phyloP scores from a whole-genome alignment of 148 eudicot genomes.

The Heliosperma pusillum region DNA sequence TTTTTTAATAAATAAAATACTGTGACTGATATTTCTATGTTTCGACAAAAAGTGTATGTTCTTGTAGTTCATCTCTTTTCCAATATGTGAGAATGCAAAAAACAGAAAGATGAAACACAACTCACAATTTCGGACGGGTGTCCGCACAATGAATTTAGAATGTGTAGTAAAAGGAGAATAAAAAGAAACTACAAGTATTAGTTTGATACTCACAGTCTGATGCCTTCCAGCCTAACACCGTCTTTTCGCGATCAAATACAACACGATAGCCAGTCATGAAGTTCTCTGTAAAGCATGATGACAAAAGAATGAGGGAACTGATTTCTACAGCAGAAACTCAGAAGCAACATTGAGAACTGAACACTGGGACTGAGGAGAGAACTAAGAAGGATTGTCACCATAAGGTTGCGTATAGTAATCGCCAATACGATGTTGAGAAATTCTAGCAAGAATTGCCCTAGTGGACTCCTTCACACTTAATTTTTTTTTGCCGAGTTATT shows the following conservation, averaged over 20 bases:
- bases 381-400: neutral
- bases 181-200: too few relatives aligned
- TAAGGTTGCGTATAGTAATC: neutral
- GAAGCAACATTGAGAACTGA: neutral
- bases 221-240: conserved; percentile 74
- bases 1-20: too few relatives aligned
- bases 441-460: neutral
- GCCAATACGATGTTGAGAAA: neutral
- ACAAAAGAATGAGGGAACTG: neutral
- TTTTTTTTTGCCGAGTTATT: too few relatives aligned
- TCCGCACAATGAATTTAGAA: neutral
- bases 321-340: neutral
- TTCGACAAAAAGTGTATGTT: neutral
- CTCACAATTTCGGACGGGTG: neutral
- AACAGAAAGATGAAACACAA: too few relatives aligned
- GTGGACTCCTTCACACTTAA: too few relatives aligned
- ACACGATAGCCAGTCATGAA: conserved; percentile 85
- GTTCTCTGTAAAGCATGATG: conserved; percentile 49
- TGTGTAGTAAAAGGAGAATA: neutral
- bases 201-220: conserved; percentile 58
- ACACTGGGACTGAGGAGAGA: neutral
- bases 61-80: neutral
- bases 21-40: too few relatives aligned
- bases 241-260: conserved; percentile 74
- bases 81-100: neutral